These are phyloP conservation scores for Vitis rupestris DNA, from an alignment of 164 flowering plant genomes.

Conservation along the genomic window DNA sequence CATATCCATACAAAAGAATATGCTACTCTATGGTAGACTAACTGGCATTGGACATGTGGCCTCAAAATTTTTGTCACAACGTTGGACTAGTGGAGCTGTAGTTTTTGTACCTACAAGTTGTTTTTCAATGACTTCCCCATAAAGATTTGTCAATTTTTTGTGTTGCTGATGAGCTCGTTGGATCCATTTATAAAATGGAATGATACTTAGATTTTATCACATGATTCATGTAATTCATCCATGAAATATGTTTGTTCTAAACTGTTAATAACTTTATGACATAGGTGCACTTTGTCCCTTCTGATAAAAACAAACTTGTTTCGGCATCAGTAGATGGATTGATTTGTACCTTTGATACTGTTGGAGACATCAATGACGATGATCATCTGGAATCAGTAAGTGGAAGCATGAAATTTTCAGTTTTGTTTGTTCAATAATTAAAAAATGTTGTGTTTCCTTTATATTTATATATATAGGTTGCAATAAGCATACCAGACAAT, in stretches of 20 bases:
- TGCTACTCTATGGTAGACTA: too few species aligned
- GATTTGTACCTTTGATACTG: constrained; percentile 72
- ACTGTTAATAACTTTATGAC: constrained; percentile 8
- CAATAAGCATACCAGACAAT: too few species aligned
- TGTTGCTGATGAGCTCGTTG: background rate
- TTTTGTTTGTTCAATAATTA: background rate
- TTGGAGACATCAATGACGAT: constrained; percentile 82
- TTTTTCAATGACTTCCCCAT: too few species aligned
- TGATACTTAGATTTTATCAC: background rate
- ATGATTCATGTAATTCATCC: background rate
- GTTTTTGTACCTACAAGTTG: too few species aligned
- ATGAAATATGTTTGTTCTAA: background rate
- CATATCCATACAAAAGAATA: too few species aligned
- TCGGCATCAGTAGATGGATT: constrained; percentile 98
- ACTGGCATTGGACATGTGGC: too few species aligned
- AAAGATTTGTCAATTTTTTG: background rate
- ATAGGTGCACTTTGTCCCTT: constrained; percentile 87
- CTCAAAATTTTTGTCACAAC: too few species aligned
- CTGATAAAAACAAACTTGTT: constrained; percentile 58
- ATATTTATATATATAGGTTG: too few species aligned
- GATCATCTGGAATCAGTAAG: constrained; percentile 87
- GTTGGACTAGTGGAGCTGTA: too few species aligned
- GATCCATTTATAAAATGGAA: too few species aligned
- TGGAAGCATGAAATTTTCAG: background rate
- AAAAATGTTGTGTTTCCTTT: background rate